Conservation (phyloP, 2,329 filamentous ascomycete genomes). For the Bipolaris victoriae region DNA sequence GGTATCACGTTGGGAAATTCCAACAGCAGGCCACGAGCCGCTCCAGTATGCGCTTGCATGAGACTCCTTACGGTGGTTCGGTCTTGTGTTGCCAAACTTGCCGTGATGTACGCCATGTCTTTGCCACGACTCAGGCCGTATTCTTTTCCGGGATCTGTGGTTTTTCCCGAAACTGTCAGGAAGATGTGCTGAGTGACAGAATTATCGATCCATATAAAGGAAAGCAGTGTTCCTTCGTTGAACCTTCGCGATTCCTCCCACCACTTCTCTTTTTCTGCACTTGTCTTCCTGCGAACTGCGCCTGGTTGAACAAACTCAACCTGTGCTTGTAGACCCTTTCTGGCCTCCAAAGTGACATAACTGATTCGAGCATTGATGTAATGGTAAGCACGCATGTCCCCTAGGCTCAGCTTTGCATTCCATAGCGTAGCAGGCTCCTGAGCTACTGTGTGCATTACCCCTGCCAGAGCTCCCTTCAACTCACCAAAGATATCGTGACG, state of each 20-base stretch:
- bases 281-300: slow-evolving; percentile 17
- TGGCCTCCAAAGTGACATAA: slow-evolving; percentile 23
- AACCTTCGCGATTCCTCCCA: slow-evolving; percentile 40
- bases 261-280: slow-evolving; percentile 27
- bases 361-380: slow-evolving; percentile 29
- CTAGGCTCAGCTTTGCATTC: slow-evolving; percentile 19
- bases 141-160: slow-evolving; percentile 14
- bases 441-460: slow-evolving; percentile 22
- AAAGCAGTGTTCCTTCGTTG: slow-evolving; percentile 34
- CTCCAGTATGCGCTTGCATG: slow-evolving; percentile 18
- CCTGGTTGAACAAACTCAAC: slow-evolving; percentile 33
- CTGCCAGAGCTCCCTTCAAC: slow-evolving; percentile 33
- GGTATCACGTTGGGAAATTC: slow-evolving; percentile 40
- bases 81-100: slow-evolving; percentile 24
- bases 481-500: slow-evolving; percentile 44
- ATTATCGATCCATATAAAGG: slow-evolving; percentile 27
- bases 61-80: slow-evolving; percentile 19
- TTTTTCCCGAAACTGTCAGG: slow-evolving; percentile 27
- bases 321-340: slow-evolving; percentile 26
- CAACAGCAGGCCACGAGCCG: slow-evolving; percentile 25
- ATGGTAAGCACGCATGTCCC: slow-evolving; percentile 27
- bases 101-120: slow-evolving; percentile 19
- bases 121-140: slow-evolving; percentile 14
- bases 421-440: slow-evolving; percentile 8
- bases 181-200: slow-evolving; percentile 33